Percentiles rank a stretch among this genome's conserved stretches.
Evolutionary conservation across 768 basidiomycete species (phyloP).

Genomic region (Lentinula guzmanii): DNA sequence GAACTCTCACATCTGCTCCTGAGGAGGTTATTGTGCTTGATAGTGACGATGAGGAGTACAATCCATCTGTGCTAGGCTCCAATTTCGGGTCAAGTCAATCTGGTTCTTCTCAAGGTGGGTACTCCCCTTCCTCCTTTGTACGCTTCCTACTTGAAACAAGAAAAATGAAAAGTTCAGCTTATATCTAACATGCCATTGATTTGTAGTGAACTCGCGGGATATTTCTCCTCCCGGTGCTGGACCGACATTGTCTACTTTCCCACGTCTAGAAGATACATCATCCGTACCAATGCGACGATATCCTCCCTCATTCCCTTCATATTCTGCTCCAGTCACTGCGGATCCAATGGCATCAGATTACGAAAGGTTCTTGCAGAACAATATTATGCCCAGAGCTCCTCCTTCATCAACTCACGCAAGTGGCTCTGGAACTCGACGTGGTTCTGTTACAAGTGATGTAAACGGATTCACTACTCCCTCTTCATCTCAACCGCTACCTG

Average conservation of each 20-base stretch:
- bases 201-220: not conserved
- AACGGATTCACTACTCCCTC: too few species aligned
- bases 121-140: not conserved
- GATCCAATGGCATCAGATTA: not conserved
- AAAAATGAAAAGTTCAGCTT: not conserved
- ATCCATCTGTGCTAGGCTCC: not conserved
- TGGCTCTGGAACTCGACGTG: not conserved
- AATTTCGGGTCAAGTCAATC: not conserved
- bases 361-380: not conserved
- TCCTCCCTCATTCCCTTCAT: not conserved
- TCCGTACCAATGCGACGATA: slow-evolving; percentile 1
- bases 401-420: not conserved
- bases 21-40: not conserved
- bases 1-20: not conserved
- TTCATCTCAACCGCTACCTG: not conserved
- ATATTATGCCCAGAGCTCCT: not conserved
- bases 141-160: not conserved
- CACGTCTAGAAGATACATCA: not conserved
- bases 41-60: slow-evolving; percentile 5
- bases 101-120: not conserved
- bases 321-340: not conserved
- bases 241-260: not conserved
- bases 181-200: not conserved
- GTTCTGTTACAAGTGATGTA: not conserved
- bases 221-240: not conserved